phyloP scores from a whole-genome alignment of 306 rosid genomes.

The Acmispon strigosus region DNA sequence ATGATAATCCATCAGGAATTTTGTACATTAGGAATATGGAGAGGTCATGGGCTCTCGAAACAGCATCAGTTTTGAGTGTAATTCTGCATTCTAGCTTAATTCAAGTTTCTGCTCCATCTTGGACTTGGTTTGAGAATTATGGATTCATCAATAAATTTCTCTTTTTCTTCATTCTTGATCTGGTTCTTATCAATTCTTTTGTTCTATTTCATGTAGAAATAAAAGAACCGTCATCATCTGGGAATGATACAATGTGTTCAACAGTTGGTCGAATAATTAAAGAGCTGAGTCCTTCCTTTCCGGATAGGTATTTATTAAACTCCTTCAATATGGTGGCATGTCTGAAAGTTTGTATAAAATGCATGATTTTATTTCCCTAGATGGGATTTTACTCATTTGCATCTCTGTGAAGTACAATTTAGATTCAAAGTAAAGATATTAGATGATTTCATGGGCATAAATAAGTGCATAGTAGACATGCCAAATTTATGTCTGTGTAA shows the following conservation, averaged over 20 bases:
- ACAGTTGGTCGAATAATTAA: conserved; percentile 34
- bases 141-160: no score
- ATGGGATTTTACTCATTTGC: background rate
- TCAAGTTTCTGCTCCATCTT: no score
- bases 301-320: conserved; percentile 50
- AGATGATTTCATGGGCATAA: background rate
- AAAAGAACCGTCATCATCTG: conserved; percentile 20
- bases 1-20: no score
- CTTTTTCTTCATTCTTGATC: background rate
- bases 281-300: conserved; percentile 40
- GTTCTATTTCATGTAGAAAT: conserved; percentile 21
- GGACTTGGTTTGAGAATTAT: no score
- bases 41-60: no score
- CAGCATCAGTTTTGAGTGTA: no score
- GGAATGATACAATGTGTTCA: conserved; percentile 14
- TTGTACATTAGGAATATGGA: no score
- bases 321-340: background rate
- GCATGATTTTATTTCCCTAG: background rate
- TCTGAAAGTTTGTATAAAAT: background rate
- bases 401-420: background rate
- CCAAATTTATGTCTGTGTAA: background rate
- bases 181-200: background rate
- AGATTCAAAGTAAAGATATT: background rate
- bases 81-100: no score
- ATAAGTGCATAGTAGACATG: background rate